Conservation (phyloP, 1,139 yeast species). For the Scheffersomyces titani region DNA sequence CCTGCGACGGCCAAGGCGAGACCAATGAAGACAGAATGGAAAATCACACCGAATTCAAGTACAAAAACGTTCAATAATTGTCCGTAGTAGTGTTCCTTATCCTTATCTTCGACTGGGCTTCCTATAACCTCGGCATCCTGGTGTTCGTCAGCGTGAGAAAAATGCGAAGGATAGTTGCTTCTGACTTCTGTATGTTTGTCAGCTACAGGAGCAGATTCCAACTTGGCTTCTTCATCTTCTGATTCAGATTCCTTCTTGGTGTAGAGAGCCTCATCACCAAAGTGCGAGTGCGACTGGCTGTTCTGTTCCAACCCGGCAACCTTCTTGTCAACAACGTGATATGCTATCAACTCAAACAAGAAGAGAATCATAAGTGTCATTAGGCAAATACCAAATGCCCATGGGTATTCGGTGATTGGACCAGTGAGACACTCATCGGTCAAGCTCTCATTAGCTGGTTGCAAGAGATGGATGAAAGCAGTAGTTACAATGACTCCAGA, state of each 20-base stretch:
- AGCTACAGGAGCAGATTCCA: slow-evolving; percentile 6
- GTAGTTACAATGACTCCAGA: slow-evolving; percentile 40
- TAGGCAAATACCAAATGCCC: slow-evolving; percentile 66
- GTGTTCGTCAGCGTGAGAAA: slow-evolving; percentile 49
- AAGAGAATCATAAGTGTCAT: slow-evolving; percentile 54
- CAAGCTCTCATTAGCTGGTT: slow-evolving; percentile 69
- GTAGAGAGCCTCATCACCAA: slow-evolving; percentile 42
- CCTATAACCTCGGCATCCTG: slow-evolving; percentile 54
- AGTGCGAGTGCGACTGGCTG: slow-evolving; percentile 50
- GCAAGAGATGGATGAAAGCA: slow-evolving; percentile 76
- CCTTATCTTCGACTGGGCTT: slow-evolving; percentile 37
- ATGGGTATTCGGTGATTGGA: slow-evolving; percentile 56
- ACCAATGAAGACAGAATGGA: slow-evolving; percentile 83
- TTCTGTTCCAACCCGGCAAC: slow-evolving; percentile 17
- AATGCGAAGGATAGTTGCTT: slow-evolving; percentile 44
- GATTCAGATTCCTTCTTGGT: slow-evolving; percentile 23
- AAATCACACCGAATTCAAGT: slow-evolving; percentile 76
- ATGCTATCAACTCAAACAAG: slow-evolving; percentile 57
- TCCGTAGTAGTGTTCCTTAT: slow-evolving; percentile 43
- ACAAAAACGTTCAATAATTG: slow-evolving; percentile 52
- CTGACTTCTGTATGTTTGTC: slow-evolving; percentile 1
- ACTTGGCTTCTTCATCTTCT: slow-evolving; percentile 14
- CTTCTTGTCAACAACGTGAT: slow-evolving; percentile 48
- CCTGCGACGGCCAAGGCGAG: slow-evolving; percentile 71
- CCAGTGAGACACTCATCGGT: slow-evolving; percentile 56